These are phyloP conservation scores for Magnolia kwangsiensis DNA, from an alignment of 164 flowering plant genomes.

Conservation along the genomic window DNA sequence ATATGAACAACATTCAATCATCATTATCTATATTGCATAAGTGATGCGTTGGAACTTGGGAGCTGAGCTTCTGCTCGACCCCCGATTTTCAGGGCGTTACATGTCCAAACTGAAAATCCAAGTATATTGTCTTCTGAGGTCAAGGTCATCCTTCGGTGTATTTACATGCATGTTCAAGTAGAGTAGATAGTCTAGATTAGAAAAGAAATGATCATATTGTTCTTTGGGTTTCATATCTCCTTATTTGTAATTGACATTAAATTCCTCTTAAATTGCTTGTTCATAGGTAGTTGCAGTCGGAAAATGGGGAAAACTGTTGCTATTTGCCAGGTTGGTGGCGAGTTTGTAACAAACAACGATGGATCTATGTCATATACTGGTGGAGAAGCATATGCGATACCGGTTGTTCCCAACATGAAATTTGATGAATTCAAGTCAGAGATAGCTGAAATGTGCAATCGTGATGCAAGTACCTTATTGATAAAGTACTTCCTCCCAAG, in stretches of 20 bases:
- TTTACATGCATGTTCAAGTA: too few species aligned
- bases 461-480: slow-evolving; percentile 35
- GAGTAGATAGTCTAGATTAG: too few species aligned
- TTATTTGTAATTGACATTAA: background rate
- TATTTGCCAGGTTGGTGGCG: slow-evolving; percentile 55
- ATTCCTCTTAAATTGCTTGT: background rate
- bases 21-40: too few species aligned
- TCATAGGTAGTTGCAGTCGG: background rate
- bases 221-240: background rate
- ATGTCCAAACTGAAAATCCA: too few species aligned
- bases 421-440: slow-evolving; percentile 60
- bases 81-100: too few species aligned
- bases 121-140: too few species aligned
- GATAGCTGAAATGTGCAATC: slow-evolving; percentile 59
- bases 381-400: slow-evolving; percentile 78
- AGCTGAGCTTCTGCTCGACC: too few species aligned
- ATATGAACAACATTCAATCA: too few species aligned
- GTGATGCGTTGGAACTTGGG: too few species aligned
- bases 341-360: slow-evolving; percentile 56
- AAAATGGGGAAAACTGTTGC: slow-evolving; percentile 1
- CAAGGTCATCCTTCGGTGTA: too few species aligned
- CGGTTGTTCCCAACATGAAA: slow-evolving; percentile 44
- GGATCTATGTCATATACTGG: slow-evolving; percentile 61
- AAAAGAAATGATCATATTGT: too few species aligned
- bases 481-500: slow-evolving; percentile 80